These are phyloP conservation scores for Eucalyptus pumila DNA, from an alignment of 345 rosid genomes.

Conservation along the genomic window DNA sequence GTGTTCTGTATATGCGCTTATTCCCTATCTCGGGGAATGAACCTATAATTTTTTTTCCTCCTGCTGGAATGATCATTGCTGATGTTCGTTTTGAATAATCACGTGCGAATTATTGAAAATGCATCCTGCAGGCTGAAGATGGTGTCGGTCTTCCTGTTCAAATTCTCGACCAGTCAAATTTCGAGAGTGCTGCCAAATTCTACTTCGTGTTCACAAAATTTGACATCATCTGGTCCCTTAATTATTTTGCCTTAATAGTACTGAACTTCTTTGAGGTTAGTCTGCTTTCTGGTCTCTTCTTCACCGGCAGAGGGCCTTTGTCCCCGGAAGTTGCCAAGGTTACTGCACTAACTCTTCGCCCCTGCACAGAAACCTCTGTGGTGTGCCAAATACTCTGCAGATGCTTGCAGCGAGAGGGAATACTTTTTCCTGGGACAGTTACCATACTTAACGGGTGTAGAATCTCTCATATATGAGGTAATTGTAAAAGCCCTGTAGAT, in stretches of 20 bases:
- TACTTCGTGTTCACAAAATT: slow-evolving; percentile 54
- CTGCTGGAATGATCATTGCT: background rate
- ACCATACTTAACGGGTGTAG: slow-evolving; percentile 66
- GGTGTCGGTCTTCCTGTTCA: slow-evolving; percentile 88
- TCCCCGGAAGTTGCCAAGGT: background rate
- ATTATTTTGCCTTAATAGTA: slow-evolving; percentile 61
- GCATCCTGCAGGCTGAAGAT: slow-evolving; percentile 68
- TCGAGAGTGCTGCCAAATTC: slow-evolving; percentile 47
- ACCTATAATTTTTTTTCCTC: background rate
- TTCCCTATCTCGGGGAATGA: too few relatives aligned
- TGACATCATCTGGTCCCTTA: slow-evolving; percentile 78
- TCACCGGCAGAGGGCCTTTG: background rate
- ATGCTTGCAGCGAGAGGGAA: slow-evolving; percentile 64
- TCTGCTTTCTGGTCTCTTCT: background rate
- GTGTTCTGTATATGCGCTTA: too few relatives aligned
- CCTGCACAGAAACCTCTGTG: slow-evolving; percentile 78
- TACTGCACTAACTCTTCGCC: background rate
- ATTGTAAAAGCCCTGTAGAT: background rate
- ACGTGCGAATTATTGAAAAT: background rate
- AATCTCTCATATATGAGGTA: slow-evolving; percentile 80
- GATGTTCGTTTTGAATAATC: background rate
- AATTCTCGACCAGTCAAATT: slow-evolving; percentile 67
- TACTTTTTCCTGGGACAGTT: slow-evolving; percentile 80
- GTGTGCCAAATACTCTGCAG: slow-evolving; percentile 34
- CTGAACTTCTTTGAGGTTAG: slow-evolving; percentile 87